Evolutionary conservation across 495 filamentous ascomycete genomes (phyloP).

Genomic region (Aspergillus sclerotioniger): DNA sequence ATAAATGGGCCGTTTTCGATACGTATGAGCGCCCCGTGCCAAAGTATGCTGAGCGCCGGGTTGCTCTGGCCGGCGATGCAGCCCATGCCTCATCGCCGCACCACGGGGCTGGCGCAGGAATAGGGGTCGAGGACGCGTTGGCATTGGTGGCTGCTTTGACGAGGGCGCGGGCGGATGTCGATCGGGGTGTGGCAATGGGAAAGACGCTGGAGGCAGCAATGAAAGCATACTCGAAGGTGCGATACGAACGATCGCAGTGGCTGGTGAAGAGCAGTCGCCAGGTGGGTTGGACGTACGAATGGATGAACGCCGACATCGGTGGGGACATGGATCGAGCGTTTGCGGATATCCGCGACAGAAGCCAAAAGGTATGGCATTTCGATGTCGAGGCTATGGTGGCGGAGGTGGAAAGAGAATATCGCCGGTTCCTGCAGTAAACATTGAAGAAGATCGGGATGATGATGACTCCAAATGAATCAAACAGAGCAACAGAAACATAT

Average conservation of each 20-base stretch:
- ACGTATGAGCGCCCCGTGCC: slow-evolving; percentile 42
- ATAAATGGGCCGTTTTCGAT: slow-evolving; percentile 58
- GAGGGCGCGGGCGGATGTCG: background rate
- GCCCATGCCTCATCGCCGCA: slow-evolving; percentile 41
- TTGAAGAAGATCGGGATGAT: no score
- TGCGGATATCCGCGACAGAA: slow-evolving; percentile 27
- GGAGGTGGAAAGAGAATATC: slow-evolving; percentile 14
- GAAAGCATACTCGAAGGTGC: slow-evolving; percentile 13
- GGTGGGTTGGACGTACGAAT: slow-evolving; percentile 28
- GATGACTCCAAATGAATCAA: background rate
- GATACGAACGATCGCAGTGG: slow-evolving; percentile 22
- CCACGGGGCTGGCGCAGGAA: slow-evolving; percentile 52
- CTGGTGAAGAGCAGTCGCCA: slow-evolving; percentile 26
- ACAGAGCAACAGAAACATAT: background rate
- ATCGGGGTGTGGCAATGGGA: background rate
- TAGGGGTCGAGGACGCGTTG: slow-evolving; percentile 53
- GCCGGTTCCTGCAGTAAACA: background rate
- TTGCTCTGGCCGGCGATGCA: slow-evolving; percentile 49
- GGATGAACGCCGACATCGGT: slow-evolving; percentile 18
- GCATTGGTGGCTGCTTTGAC: slow-evolving; percentile 31
- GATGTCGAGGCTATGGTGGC: slow-evolving; percentile 31
- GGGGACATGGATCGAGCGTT: slow-evolving; percentile 19
- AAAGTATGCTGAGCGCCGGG: slow-evolving; percentile 32
- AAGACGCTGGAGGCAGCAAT: slow-evolving; percentile 13
- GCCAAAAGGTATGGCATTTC: slow-evolving; percentile 33